Conservation (phyloP, 208 protist genomes). For the Leishmania mexicana region DNA sequence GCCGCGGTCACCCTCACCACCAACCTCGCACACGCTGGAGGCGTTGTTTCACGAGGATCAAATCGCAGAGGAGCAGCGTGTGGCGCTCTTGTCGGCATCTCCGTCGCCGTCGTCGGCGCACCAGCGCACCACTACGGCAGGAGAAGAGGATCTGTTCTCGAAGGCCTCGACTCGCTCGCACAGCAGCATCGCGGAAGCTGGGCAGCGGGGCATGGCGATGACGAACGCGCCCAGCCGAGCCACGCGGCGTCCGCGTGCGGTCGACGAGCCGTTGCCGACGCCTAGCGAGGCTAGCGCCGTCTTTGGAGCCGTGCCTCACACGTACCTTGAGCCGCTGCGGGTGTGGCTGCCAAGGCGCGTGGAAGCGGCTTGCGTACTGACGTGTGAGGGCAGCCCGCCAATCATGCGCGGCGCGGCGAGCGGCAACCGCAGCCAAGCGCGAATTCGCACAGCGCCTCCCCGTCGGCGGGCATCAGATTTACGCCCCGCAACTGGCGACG, state of each 20-base stretch:
- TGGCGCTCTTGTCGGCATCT: not conserved
- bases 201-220: not conserved
- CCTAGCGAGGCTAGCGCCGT: not conserved
- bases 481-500: not conserved
- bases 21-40: not conserved
- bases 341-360: constrained; percentile 19
- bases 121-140: not conserved
- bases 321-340: not conserved
- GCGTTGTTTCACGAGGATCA: constrained; percentile 6
- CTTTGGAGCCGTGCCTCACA: not conserved
- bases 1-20: not conserved
- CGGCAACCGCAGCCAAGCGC: not conserved
- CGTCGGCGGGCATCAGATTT: not conserved
- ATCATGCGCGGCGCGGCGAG: not conserved
- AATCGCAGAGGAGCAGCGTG: constrained; percentile 3
- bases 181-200: not conserved
- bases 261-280: not conserved
- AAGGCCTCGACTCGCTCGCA: not conserved
- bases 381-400: not conserved
- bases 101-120: not conserved
- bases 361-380: not conserved
- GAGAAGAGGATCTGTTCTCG: constrained; percentile 3
- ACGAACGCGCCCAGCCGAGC: not conserved
- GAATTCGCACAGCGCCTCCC: not conserved
- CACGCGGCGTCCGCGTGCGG: not conserved